phyloP scores from a whole-genome alignment of 805 yeast genomes.

The Spathaspora arborariae region DNA sequence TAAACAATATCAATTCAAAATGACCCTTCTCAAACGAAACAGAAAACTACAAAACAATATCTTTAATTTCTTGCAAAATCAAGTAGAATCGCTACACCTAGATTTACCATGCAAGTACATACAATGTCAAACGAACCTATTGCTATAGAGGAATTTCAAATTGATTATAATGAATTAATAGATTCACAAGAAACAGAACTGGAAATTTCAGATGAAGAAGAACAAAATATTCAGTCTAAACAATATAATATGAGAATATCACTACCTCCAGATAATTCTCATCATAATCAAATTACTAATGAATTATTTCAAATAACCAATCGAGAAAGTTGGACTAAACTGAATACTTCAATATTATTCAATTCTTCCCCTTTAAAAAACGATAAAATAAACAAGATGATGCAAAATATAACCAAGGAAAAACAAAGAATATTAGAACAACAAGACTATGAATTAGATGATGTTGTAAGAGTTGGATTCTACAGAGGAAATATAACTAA shows the following conservation, averaged over 20 bases:
- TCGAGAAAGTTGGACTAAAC: conserved; percentile 1
- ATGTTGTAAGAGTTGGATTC: conserved; percentile 31
- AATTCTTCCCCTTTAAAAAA: conserved; percentile 19
- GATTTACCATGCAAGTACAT: background rate
- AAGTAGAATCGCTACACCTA: too few relatives aligned
- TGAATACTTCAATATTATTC: too few relatives aligned
- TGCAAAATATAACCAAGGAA: conserved; percentile 25
- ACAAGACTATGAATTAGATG: conserved; percentile 28
- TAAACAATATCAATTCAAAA: too few relatives aligned
- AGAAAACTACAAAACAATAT: background rate
- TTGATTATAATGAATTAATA: conserved; percentile 17
- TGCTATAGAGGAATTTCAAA: conserved; percentile 13
- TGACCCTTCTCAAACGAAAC: background rate
- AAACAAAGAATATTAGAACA: conserved; percentile 22
- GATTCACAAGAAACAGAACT: background rate
- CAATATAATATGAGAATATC: conserved; percentile 4
- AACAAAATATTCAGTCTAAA: background rate
- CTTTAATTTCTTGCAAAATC: too few relatives aligned
- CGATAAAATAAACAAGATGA: conserved; percentile 35
- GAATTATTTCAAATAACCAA: conserved; percentile 31
- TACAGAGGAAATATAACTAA: background rate
- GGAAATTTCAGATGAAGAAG: background rate
- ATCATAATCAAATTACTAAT: conserved; percentile 17
- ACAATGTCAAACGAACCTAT: background rate
- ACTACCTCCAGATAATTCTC: conserved; percentile 8